Evolutionary conservation across 495 filamentous ascomycete genomes (phyloP).

Genomic region (Bombardia bombarda): DNA sequence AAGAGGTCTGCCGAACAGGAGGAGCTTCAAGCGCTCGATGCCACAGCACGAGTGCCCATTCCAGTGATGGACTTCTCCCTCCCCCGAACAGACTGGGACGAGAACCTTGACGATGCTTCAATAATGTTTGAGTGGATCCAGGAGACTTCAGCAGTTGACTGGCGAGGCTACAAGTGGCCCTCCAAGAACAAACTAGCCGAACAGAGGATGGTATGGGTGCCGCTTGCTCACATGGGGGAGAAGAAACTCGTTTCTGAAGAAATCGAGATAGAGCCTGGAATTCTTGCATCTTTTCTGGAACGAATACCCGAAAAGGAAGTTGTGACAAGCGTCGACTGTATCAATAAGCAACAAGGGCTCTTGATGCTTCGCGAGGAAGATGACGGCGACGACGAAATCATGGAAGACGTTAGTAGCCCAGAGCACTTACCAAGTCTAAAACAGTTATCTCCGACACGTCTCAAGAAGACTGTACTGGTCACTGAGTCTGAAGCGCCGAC

Average conservation of each 20-base stretch:
- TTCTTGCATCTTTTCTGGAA: slow-evolving; percentile 16
- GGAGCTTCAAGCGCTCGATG: slow-evolving; percentile 49
- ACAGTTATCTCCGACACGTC: not conserved
- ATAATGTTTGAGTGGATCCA: slow-evolving; percentile 25
- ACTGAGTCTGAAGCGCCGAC: too few species aligned
- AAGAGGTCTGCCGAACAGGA: slow-evolving; percentile 50
- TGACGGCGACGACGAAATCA: slow-evolving; percentile 37
- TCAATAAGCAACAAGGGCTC: slow-evolving; percentile 46
- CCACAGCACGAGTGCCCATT: slow-evolving; percentile 46
- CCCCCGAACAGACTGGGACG: slow-evolving; percentile 48
- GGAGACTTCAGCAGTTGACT: slow-evolving; percentile 12
- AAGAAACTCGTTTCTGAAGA: slow-evolving; percentile 19
- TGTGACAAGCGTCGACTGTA: slow-evolving; percentile 29
- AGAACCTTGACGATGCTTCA: slow-evolving; percentile 10
- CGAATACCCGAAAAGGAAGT: slow-evolving; percentile 15
- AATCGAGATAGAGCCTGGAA: slow-evolving; percentile 21
- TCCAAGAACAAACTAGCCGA: slow-evolving; percentile 32
- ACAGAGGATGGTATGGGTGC: slow-evolving; percentile 39
- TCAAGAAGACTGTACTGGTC: too few species aligned
- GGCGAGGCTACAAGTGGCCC: slow-evolving; percentile 31
- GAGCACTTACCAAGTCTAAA: not conserved
- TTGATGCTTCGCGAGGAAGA: slow-evolving; percentile 41
- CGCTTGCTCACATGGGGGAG: slow-evolving; percentile 29
- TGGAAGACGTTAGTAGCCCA: not conserved
- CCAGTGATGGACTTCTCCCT: slow-evolving; percentile 55